Evolutionary conservation across 306 rosid species (phyloP), one percentile per base, ranked within the genome.

Genomic region (Gastrolobium bilobum): DNA sequence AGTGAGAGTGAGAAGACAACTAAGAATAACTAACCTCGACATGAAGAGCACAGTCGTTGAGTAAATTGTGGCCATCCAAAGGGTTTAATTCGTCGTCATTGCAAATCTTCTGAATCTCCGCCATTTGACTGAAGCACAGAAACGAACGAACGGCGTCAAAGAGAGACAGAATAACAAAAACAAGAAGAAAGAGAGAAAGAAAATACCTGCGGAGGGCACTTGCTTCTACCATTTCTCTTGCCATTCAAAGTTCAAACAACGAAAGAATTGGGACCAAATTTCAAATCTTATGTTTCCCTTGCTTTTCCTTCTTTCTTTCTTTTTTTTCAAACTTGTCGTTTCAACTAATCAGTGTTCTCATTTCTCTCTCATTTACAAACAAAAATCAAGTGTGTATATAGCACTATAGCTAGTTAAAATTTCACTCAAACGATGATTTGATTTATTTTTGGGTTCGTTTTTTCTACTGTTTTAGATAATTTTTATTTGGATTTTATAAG

Each of bases 21-120:
- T 2, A 51, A 8, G 7, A 71, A 76, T 29, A 83, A 20, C 13
- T 2, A 68, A 70, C 98, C 88, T 84, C 83, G 44, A 94, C 44
- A 50, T 88, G 84, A 64, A 84, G 84, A 68, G 82, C 89, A 34
- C 81, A 87, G 14, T 92, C 85, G n/a, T 56, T 40, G 74, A 90
- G 78, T 65, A 87, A 76, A 60, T 57, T 68, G 59, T 79, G 74
- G 2, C 67, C 67, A 64, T 87, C 88, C 42, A 70, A 84, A 78
- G 88, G 56, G 46, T 65, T 34, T 15, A 69, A 50, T 51, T 85
- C 87, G n/a, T 84, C 78, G 5, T 79, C 79, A 2, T 39, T 57
- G 76, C 64, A 46, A 42, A 76, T 68, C 31, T 65, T 80, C 56
- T 76, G 88, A 80, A 84, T 64, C 76, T 85, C 89, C 72, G 85